Evolutionary conservation across 495 filamentous ascomycete species (phyloP), one percentile per base, ranked within the genome.

Genomic region (Friedmanniomyces simplex): DNA sequence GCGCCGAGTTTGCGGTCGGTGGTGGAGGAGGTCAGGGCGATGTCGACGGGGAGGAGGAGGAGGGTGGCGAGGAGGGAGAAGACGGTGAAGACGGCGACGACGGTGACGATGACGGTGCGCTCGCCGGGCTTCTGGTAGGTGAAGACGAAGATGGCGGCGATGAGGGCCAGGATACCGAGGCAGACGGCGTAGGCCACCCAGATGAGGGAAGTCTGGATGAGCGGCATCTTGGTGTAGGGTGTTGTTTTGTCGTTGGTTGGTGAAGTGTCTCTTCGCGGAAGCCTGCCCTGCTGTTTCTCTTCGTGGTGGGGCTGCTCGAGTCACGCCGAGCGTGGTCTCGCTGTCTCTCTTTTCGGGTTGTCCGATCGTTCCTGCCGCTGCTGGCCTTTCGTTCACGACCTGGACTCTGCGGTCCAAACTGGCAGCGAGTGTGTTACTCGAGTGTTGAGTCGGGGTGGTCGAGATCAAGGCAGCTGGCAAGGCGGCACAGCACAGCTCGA

Each of bases 21-120:
- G 5, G 93, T 97, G 1, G 87, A 91, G 1, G 91, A 96, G 39
- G 95, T 85, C 48, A 99, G 76, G 28, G 93, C 94, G 60, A 99
- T 85, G 74, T 99, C 93, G 65, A 96, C 93, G 5, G 93, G 93
- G 18, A 95, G 80, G 45, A 99, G 80, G 26, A 97, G 82, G 54
- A 95, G 82, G 5, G 93, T 99, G 7, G 93, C 93, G 52, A 99
- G 82, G 28, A 99, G 79, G 37, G 86, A 76, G 16, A 87, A 88
- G 43, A 95, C 78, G 36, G 90, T 89, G 68, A 96, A 71, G 59
- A 96, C 89, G 65, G 84, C 87, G 48, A 96, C 86, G 51, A 80
- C 74, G 50, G 83, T 89, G 39, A 96, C 89, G 32, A 83, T 76
- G 14, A 80, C 76, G 16, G 89, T 90, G 50, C 93, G 83, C 47